Evolutionary conservation across 1,139 yeast genomes (phyloP).

Genomic region (Saccharomyces hybrid): DNA sequence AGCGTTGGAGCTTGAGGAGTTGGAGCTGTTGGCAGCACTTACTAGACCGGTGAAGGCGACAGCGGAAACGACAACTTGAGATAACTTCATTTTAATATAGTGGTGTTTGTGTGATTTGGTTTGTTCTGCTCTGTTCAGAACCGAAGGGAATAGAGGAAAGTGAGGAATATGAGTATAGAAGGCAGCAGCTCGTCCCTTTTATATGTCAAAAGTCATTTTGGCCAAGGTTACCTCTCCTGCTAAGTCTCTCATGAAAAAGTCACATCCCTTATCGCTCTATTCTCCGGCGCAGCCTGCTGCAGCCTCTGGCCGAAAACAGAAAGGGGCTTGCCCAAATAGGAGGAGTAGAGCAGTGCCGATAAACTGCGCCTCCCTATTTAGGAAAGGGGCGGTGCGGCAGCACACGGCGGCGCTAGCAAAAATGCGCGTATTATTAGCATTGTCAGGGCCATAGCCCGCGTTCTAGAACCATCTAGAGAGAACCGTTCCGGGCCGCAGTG

Average conservation of each 20-base stretch:
- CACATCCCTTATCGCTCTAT: not conserved
- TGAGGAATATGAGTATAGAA: no score
- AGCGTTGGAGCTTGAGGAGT: conserved; percentile 11
- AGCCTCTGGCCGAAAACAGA: not conserved
- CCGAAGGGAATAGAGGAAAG: not conserved
- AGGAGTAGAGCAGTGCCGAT: not conserved
- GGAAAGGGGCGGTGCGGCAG: not conserved
- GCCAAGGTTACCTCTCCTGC: not conserved
- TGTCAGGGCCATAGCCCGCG: not conserved
- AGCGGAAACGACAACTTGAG: conserved; percentile 19
- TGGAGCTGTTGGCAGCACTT: conserved; percentile 5
- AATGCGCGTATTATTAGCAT: not conserved
- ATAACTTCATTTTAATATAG: conserved; percentile 17
- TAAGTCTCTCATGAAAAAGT: not conserved
- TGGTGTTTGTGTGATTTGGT: not conserved
- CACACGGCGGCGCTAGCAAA: not conserved
- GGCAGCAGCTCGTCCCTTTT: not conserved
- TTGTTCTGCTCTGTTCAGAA: not conserved
- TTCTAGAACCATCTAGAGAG: not conserved
- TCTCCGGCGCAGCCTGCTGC: not conserved
- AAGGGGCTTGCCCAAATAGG: not conserved
- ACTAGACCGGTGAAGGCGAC: conserved; percentile 16
- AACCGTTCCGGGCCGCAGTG: not conserved
- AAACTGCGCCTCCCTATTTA: not conserved
- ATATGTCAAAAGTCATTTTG: not conserved